Base-by-base conservation (phyloP, 2,329 filamentous ascomycete genomes). In the Cylindrodendrum hubeiense region DNA sequence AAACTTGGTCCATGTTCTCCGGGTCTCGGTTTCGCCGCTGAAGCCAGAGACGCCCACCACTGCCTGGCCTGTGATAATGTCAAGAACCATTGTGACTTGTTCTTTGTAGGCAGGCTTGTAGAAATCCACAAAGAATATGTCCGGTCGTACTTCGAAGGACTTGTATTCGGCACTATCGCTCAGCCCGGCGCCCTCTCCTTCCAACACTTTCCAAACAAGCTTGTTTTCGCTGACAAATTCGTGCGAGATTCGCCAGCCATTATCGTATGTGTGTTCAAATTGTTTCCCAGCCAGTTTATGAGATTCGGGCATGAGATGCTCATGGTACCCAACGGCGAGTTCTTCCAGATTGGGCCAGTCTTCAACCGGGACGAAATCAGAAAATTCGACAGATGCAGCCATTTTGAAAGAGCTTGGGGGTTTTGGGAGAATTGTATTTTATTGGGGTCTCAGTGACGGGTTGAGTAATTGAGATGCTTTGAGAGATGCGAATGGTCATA, bases 101-200 rank as follows among this genome's bases (percentile, higher is more conserved):
- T 70, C 64, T 0, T 67, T 37, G 12, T 70, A 67, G 1, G 19
- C 28, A 6, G 67, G 56, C 7, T 70, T 70, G 37, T 59, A 21
- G 12, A 70, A 69, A 21, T 69, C 67, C 10, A 70, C 34, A 6
- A 70, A 62, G 46, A 69, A 69, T 1, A 69, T 22, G 10, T 54
- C 50, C 6, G 60, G 34, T 3, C 67, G 41, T 1, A 70, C 67
- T 37, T 70, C 64, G 5, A 51, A 70, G 2, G 67, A 55, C 6
- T 67, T 46, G 13, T 66, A 70, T 2, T 63, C 17, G 4, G 50
- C 64, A 3, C 59, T 19, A 1, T 39, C 67, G 2, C 19, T 53
- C 1, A 67, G 33, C 0, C 67, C 53, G 1, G 19, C n/a, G 2
- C 37, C 67, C 8, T 55, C 37, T 15, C 67, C 64, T 9, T 67